These are phyloP conservation scores for Hypomontagnella monticulosa DNA, from an alignment of 495 filamentous ascomycete species.

Conservation along the genomic window DNA sequence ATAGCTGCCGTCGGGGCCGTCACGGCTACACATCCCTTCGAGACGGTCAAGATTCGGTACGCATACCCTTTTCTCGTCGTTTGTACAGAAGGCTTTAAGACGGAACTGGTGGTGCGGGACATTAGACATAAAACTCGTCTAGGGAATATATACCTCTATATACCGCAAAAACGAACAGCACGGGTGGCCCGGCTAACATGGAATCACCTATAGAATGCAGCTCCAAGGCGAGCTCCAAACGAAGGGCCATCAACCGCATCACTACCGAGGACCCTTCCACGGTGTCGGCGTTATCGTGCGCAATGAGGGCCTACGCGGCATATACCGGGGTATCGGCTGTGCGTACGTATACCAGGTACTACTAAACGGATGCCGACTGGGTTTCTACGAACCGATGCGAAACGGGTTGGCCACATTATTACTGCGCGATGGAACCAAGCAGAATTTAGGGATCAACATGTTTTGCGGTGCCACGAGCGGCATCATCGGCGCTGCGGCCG, in stretches of 20 bases:
- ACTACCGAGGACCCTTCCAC: conserved; percentile 93
- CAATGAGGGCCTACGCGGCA: conserved; percentile 87
- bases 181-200: conserved; percentile 26
- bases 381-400: conserved; percentile 97
- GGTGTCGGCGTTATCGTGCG: conserved; percentile 88
- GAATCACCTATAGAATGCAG: conserved; percentile 73
- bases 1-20: conserved; percentile 97
- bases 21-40: conserved; percentile 96
- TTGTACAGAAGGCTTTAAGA: not conserved
- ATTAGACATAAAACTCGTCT: not conserved
- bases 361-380: conserved; percentile 94
- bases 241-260: conserved; percentile 80
- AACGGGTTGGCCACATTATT: conserved; percentile 67
- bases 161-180: not conserved
- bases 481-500: conserved; percentile 87
- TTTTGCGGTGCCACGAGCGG: conserved; percentile 88
- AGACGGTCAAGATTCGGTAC: conserved; percentile 98
- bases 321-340: conserved; percentile 89
- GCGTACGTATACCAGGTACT: conserved; percentile 98
- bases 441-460: conserved; percentile 91
- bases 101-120: not conserved
- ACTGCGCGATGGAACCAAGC: conserved; percentile 74
- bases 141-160: not conserved
- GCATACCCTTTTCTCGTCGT: conserved; percentile 19
- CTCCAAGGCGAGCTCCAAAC: conserved; percentile 94